phyloP scores from a whole-genome alignment of 257 asterid species.

The Jasminum sambac region DNA sequence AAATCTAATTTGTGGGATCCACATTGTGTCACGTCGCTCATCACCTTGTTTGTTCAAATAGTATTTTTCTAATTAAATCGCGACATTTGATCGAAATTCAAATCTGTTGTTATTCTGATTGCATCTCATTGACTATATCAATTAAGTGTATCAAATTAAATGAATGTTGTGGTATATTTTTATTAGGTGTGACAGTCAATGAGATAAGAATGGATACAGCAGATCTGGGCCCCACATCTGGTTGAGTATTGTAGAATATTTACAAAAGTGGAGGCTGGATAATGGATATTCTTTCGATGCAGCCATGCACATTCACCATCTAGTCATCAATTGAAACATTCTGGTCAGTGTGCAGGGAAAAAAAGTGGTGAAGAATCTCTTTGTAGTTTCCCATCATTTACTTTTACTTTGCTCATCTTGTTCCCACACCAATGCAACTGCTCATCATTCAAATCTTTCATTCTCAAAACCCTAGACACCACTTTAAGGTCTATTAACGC shows the following conservation, averaged over 20 bases:
- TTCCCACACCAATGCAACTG: conserved; percentile 88
- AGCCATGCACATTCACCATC: conserved; percentile 40
- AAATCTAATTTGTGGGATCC: neutral
- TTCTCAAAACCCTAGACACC: conserved; percentile 79
- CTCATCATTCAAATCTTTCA: conserved; percentile 67
- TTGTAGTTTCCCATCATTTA: conserved; percentile 66
- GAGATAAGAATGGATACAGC: no score
- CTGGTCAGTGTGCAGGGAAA: conserved; percentile 69
- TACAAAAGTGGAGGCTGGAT: conserved; percentile 24
- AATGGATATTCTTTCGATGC: conserved; percentile 30
- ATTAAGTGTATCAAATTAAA: no score
- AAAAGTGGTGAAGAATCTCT: conserved; percentile 93
- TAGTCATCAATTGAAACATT: conserved; percentile 38
- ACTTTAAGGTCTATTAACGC: conserved; percentile 74
- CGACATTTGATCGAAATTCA: no score
- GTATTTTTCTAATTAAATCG: no score
- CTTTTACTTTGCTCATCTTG: conserved; percentile 83
- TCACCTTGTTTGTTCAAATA: no score
- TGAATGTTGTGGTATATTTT: no score
- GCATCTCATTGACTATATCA: no score
- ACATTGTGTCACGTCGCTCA: no score
- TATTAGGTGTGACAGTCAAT: no score
- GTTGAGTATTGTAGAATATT: neutral
- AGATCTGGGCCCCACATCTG: neutral
- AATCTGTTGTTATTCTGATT: no score